Conservation (phyloP, 208 protist genomes). For the Leishmania tarentolae region DNA sequence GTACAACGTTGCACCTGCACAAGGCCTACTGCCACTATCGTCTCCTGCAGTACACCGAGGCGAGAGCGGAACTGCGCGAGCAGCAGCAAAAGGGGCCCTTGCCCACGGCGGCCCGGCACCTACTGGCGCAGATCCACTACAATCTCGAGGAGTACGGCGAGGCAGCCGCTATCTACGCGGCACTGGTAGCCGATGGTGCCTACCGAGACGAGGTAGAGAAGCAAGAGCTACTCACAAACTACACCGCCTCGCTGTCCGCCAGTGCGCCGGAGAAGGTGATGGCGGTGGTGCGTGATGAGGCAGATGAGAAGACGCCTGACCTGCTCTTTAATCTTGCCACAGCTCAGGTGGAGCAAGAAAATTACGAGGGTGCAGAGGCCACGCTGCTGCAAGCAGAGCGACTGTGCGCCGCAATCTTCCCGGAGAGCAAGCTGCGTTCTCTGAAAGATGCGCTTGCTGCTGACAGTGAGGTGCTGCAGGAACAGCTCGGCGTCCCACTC, state of each 20-base stretch:
- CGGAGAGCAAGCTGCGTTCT: conserved; percentile 45
- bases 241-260: conserved; percentile 58
- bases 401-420: conserved; percentile 50
- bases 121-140: conserved; percentile 85
- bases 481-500: conserved; percentile 27
- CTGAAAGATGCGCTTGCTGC: conserved; percentile 57
- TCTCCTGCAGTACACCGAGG: conserved; percentile 59
- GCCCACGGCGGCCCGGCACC: conserved; percentile 58
- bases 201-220: conserved; percentile 79
- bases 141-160: conserved; percentile 75
- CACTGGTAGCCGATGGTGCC: conserved; percentile 41
- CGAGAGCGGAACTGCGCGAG: conserved; percentile 37
- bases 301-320: conserved; percentile 71
- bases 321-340: conserved; percentile 81
- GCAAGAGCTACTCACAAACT: conserved; percentile 77
- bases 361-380: conserved; percentile 52
- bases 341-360: conserved; percentile 62
- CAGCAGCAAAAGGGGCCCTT: conserved; percentile 12
- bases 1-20: conserved; percentile 48
- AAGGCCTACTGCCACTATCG: conserved; percentile 82
- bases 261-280: conserved; percentile 48
- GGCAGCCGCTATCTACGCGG: conserved; percentile 70
- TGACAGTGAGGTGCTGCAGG: conserved; percentile 27
- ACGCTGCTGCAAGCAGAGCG: conserved; percentile 71
- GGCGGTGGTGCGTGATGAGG: conserved; percentile 36